A percentile compares a stretch with the other conserved stretches of the same genome.
phyloP scores from a whole-genome alignment of 495 filamentous ascomycete genomes.

The Poronia punctata region DNA sequence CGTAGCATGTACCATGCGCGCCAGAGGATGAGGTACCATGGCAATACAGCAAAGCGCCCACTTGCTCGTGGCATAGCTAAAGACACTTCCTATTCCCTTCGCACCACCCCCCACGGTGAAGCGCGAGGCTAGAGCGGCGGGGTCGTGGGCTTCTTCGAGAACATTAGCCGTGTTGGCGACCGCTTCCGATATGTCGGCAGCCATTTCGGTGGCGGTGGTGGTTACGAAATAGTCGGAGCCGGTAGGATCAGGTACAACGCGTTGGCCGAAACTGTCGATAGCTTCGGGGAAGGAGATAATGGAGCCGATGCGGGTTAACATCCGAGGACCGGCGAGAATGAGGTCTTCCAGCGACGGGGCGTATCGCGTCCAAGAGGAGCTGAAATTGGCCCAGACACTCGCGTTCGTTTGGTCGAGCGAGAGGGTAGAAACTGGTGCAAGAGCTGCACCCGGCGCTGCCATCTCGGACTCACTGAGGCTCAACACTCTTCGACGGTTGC shows the following conservation, averaged over 20 bases:
- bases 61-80: constrained; percentile 84
- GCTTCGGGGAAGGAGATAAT: constrained; percentile 54
- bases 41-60: constrained; percentile 87
- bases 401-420: constrained; percentile 25
- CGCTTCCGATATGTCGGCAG: constrained; percentile 29
- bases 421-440: constrained; percentile 15
- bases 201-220: constrained; percentile 28
- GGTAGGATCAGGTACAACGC: constrained; percentile 52
- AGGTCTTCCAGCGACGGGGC: constrained; percentile 48
- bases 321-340: constrained; percentile 53
- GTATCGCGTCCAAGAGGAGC: constrained; percentile 34
- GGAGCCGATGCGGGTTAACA: constrained; percentile 55
- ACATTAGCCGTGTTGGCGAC: constrained; percentile 21
- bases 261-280: constrained; percentile 55
- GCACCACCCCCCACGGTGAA: constrained; percentile 46
- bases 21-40: constrained; percentile 33
- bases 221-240: constrained; percentile 32
- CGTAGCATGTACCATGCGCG: not conserved
- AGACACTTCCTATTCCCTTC: constrained; percentile 70
- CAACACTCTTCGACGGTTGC: no score
- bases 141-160: constrained; percentile 27
- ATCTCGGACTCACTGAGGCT: no score
- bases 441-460: constrained; percentile 22
- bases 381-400: constrained; percentile 42
- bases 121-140: constrained; percentile 33